Evolutionary conservation across 371 early-diverging fungal species (phyloP), one percentile per base, ranked within the genome.

Genomic region (Phascolomyces articulosus): DNA sequence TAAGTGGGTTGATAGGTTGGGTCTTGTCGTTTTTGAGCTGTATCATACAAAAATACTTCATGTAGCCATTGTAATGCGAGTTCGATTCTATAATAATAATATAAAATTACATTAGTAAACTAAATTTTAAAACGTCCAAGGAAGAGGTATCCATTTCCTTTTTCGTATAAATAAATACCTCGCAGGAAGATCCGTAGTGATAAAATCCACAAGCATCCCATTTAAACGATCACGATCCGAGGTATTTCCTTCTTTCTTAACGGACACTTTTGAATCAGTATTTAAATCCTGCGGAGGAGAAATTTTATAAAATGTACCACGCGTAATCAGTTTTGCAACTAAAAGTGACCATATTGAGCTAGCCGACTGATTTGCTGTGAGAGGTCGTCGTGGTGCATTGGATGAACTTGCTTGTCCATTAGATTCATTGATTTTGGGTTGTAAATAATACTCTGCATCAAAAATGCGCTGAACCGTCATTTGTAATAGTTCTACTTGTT

Each of bases 21-120:
- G n/a, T 62, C 55, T 10, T 27, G n/a, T 40, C 67, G 58, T 21
- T 58, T 51, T 24, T 53, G 23, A n/a, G 61, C 51, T 24, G 60
- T 60, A 40, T 82, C 82, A 34, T 44, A 44, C 18, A 65, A 51
- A 49, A 68, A 73, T 51, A 80, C 83, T 63, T 77, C 77, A 61
- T 78, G 61, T 29, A 83, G 59, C 83, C 83, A 83, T 47, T 70
- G 72, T 10, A 78, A 44, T 15, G 79, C 83, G 24, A 83, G 67
- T 31, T 80, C 83, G 27, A 68, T 49, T 57, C 82, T 82, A 67
- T 38, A 29, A 20, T 21, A 24, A 31, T n/a, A 40, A 21, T 7
- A 29, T 20, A 7, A 58, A 6, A 21, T 34, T n/a, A n/a, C n/a
- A n/a, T n/a, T n/a, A n/a, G n/a, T n/a, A n/a, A n/a, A n/a, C n/a